Evolutionary conservation across 306 rosid species (phyloP).

Genomic region (Pyrus bretschneideri): DNA sequence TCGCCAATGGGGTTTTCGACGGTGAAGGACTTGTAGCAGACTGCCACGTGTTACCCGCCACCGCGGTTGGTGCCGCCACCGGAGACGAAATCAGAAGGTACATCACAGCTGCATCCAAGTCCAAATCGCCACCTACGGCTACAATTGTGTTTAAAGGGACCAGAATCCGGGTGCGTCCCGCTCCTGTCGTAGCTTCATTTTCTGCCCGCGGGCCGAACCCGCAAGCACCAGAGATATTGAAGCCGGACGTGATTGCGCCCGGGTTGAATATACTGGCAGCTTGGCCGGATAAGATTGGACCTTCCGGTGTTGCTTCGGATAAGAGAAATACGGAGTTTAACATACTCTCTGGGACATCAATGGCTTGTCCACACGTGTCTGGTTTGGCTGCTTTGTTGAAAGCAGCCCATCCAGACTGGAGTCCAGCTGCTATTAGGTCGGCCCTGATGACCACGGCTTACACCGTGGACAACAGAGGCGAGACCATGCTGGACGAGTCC

Average conservation of each 20-base stretch:
- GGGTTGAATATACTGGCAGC: slow-evolving; percentile 91
- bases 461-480: slow-evolving; percentile 55
- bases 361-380: slow-evolving; percentile 95
- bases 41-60: slow-evolving; percentile 80
- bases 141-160: slow-evolving; percentile 73
- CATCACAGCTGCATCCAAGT: slow-evolving; percentile 28
- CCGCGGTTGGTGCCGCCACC: slow-evolving; percentile 58
- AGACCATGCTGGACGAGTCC: slow-evolving; percentile 68
- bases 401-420: slow-evolving; percentile 91
- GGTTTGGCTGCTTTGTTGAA: slow-evolving; percentile 83
- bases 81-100: slow-evolving; percentile 65
- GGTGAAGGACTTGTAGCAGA: slow-evolving; percentile 93
- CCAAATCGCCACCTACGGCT: slow-evolving; percentile 32
- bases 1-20: slow-evolving; percentile 77
- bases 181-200: slow-evolving; percentile 86
- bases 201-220: slow-evolving; percentile 92
- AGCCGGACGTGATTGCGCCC: slow-evolving; percentile 86
- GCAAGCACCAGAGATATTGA: slow-evolving; percentile 69
- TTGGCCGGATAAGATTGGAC: slow-evolving; percentile 87
- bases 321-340: slow-evolving; percentile 61
- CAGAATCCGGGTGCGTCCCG: slow-evolving; percentile 65
- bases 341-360: slow-evolving; percentile 81
- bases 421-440: slow-evolving; percentile 76
- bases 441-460: slow-evolving; percentile 90
- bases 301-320: slow-evolving; percentile 69